A percentile compares a stretch with the other conserved stretches of the same genome.
phyloP scores from a whole-genome alignment of 352 stramenopile genomes.

The Phytophthora meadii region DNA sequence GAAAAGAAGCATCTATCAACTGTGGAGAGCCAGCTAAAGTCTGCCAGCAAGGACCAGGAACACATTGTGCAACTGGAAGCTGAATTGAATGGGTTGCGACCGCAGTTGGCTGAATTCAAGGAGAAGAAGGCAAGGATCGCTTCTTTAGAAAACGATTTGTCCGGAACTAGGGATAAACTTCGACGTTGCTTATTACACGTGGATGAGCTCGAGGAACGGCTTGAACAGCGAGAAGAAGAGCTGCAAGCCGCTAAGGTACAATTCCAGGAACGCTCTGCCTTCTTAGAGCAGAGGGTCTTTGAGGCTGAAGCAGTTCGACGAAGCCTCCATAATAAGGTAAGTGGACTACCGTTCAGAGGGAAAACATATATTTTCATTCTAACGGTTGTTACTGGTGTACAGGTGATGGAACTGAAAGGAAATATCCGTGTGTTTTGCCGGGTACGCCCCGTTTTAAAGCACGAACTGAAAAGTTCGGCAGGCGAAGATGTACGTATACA shows the following conservation, averaged over 20 bases:
- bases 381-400: conserved; percentile 9
- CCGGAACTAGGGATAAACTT: conserved; percentile 43
- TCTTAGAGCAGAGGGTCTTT: conserved; percentile 62
- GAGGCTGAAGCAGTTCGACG: conserved; percentile 75
- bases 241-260: conserved; percentile 29
- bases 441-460: conserved; percentile 87
- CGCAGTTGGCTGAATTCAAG: conserved; percentile 28
- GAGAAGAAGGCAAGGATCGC: conserved; percentile 53
- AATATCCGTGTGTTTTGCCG: conserved; percentile 97
- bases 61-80: conserved; percentile 43
- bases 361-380: not conserved
- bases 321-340: conserved; percentile 88
- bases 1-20: conserved; percentile 42
- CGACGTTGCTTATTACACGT: conserved; percentile 35
- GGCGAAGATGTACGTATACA: conserved; percentile 52
- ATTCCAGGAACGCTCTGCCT: conserved; percentile 42
- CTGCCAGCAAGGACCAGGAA: conserved; percentile 33
- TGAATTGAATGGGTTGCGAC: conserved; percentile 43
- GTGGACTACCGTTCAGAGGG: not conserved
- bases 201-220: conserved; percentile 44
- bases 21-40: conserved; percentile 34
- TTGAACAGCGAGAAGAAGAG: conserved; percentile 39
- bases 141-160: conserved; percentile 45
- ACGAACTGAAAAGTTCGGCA: conserved; percentile 54
- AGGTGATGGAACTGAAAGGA: conserved; percentile 96